phyloP scores from a whole-genome alignment of 1,284 basidiomycete species.

The Porodaedalea pini region DNA sequence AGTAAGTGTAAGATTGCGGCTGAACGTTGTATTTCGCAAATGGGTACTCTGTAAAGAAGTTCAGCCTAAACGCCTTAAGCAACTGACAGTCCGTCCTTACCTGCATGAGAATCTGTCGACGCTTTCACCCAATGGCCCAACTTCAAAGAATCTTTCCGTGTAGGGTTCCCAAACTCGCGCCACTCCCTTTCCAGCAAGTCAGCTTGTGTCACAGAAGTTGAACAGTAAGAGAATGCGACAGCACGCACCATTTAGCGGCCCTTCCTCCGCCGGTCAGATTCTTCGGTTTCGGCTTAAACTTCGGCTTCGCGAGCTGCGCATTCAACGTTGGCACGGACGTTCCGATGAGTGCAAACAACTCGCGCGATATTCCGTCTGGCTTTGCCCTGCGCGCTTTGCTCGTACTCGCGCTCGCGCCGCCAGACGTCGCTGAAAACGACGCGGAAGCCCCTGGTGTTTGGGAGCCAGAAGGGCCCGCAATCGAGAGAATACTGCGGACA shows the following conservation, averaged over 20 bases:
- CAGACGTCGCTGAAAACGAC: conserved; percentile 42
- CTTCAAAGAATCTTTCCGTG: conserved; percentile 54
- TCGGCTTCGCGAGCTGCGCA: conserved; percentile 72
- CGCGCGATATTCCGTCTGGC: conserved; percentile 88
- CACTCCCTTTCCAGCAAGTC: conserved; percentile 56
- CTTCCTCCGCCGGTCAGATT: conserved; percentile 54
- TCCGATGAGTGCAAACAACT: conserved; percentile 92
- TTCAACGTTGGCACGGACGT: conserved; percentile 83
- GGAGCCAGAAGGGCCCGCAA: conserved; percentile 42
- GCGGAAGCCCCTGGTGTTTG: conserved; percentile 29
- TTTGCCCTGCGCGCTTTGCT: conserved; percentile 44
- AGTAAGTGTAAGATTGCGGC: conserved; percentile 74
- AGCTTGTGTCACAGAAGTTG: not conserved
- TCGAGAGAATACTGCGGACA: conserved; percentile 74
- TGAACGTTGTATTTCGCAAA: conserved; percentile 82
- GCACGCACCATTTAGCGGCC: conserved; percentile 56
- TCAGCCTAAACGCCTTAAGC: not conserved
- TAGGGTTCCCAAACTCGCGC: conserved; percentile 65
- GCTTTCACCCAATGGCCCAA: conserved; percentile 73
- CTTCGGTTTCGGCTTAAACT: conserved; percentile 81
- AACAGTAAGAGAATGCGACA: not conserved
- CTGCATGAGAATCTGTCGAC: conserved; percentile 46
- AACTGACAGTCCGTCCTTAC: conserved; percentile 35
- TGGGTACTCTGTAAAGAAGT: conserved; percentile 50
- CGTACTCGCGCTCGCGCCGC: conserved; percentile 21